Conservation (phyloP, 2,329 filamentous ascomycete species). For the Botrytis hyacinthi region DNA sequence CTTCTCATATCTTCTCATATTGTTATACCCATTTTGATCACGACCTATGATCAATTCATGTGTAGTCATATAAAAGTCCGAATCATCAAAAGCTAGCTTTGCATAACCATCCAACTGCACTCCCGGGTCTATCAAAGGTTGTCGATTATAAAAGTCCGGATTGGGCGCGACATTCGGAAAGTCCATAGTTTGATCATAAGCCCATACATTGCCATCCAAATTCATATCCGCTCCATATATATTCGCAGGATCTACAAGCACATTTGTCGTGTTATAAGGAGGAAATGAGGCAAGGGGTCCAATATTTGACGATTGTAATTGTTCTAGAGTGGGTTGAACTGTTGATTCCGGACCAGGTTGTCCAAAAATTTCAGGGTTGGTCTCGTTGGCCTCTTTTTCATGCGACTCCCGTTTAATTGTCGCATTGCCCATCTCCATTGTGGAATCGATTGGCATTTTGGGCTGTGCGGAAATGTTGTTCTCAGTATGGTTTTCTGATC, state of each 20-base stretch:
- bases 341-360: background rate
- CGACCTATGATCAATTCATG: constrained; percentile 70
- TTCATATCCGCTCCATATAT: background rate
- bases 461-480: background rate
- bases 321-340: background rate
- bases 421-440: background rate
- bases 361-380: background rate
- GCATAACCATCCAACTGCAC: constrained; percentile 42
- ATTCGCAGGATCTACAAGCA: background rate
- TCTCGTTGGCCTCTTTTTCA: background rate
- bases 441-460: background rate
- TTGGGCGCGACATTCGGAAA: background rate
- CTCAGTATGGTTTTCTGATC: background rate
- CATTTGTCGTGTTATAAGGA: background rate
- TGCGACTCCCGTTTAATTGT: background rate
- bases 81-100: constrained; percentile 69
- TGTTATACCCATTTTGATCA: constrained; percentile 48
- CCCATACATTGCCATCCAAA: background rate
- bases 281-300: background rate
- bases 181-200: background rate
- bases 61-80: constrained; percentile 76
- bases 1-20: constrained; percentile 5
- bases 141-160: background rate
- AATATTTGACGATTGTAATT: background rate
- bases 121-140: background rate